Conservation (phyloP, 176 grass and related monocot species). For the barley (Hordeum vulgare) region DNA sequence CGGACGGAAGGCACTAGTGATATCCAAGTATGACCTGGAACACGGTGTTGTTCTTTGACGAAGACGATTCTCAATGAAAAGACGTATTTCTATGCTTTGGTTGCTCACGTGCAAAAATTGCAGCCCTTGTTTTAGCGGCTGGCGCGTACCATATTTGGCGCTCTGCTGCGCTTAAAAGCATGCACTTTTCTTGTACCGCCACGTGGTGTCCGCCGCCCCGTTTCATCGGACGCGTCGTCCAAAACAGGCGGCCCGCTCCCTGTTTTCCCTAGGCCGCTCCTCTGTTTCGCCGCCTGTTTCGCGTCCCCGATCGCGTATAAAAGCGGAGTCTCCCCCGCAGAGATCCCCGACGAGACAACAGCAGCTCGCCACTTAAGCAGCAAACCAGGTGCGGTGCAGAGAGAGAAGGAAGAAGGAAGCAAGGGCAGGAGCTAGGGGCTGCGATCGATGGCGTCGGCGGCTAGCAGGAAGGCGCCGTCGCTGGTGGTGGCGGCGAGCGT, state of each 20-base stretch:
- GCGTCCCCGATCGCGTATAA: neutral
- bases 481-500: slow-evolving; percentile 62
- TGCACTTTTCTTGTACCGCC: neutral
- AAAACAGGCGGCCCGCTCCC: neutral
- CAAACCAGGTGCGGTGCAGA: neutral
- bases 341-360: neutral
- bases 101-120: too few species aligned
- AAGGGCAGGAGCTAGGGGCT: neutral
- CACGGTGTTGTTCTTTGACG: too few species aligned
- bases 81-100: too few species aligned
- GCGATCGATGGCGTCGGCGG: neutral
- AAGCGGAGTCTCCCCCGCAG: neutral
- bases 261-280: neutral
- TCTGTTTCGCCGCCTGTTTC: neutral
- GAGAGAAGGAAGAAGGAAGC: neutral
- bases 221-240: neutral
- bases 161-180: too few species aligned
- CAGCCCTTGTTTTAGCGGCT: too few species aligned
- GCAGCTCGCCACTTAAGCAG: neutral
- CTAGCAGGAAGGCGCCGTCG: slow-evolving; percentile 37
- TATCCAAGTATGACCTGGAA: too few species aligned
- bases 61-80: too few species aligned
- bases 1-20: too few species aligned
- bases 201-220: neutral
- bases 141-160: too few species aligned